Conservation (phyloP, 1,284 basidiomycete genomes). For the Thelephora terrestris region DNA sequence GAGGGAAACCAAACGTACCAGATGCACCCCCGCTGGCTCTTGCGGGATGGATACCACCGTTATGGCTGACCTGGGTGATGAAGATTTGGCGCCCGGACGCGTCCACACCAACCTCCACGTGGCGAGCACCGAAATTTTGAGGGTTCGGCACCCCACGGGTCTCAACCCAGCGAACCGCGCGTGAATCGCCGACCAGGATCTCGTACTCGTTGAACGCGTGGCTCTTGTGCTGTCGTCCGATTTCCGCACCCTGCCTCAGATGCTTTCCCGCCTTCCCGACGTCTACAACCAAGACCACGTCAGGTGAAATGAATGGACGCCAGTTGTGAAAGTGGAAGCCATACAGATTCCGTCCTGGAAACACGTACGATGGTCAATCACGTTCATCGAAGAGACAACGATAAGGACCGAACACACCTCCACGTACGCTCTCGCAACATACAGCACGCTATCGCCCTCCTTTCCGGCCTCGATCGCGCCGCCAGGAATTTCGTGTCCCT, state of each 20-base stretch:
- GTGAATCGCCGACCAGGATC: slow-evolving; percentile 54
- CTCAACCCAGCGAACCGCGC: slow-evolving; percentile 49
- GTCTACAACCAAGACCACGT: slow-evolving; percentile 27
- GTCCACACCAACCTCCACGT: slow-evolving; percentile 62
- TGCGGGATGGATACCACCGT: slow-evolving; percentile 47
- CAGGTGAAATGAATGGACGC: not conserved
- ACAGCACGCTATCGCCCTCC: slow-evolving; percentile 42
- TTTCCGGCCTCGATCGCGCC: slow-evolving; percentile 48
- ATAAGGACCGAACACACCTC: slow-evolving; percentile 33
- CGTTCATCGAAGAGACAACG: not conserved
- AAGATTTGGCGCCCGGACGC: slow-evolving; percentile 49
- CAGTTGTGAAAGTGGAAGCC: not conserved
- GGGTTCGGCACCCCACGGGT: slow-evolving; percentile 36
- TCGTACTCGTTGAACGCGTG: slow-evolving; percentile 39
- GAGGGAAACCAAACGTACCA: slow-evolving; percentile 24
- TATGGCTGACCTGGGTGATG: slow-evolving; percentile 46
- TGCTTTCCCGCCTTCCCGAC: slow-evolving; percentile 52
- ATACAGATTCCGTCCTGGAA: not conserved
- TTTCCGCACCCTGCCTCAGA: slow-evolving; percentile 49
- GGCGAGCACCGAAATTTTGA: slow-evolving; percentile 30
- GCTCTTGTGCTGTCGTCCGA: slow-evolving; percentile 43
- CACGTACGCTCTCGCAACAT: slow-evolving; percentile 47
- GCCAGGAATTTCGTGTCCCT: slow-evolving; percentile 47
- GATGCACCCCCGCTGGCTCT: slow-evolving; percentile 49
- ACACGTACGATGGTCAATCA: not conserved